A percentile compares a stretch with the other conserved stretches of the same genome.
phyloP scores from a whole-genome alignment of 2,329 filamentous ascomycete species.

The Stemphylium beticola region DNA sequence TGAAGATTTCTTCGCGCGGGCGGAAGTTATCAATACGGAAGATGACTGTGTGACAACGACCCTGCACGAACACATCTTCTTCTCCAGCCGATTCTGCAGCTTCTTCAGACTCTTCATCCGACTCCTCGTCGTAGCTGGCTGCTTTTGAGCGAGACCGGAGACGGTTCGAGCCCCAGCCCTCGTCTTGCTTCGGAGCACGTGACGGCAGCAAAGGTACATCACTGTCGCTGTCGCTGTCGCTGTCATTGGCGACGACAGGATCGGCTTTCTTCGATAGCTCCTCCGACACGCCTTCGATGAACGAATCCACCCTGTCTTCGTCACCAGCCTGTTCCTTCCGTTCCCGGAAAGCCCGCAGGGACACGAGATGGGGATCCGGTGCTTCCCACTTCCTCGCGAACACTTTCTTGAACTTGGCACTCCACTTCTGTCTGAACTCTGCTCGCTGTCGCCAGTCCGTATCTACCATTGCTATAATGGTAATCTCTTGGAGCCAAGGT shows the following conservation, averaged over 20 bases:
- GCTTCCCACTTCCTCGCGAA: conserved; percentile 62
- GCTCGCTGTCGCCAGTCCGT: conserved; percentile 81
- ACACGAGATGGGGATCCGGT: conserved; percentile 53
- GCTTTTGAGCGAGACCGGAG: conserved; percentile 39
- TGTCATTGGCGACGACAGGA: not conserved
- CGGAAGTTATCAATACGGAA: conserved; percentile 79
- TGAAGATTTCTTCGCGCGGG: conserved; percentile 69
- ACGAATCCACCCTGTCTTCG: conserved; percentile 27
- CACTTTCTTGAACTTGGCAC: conserved; percentile 69
- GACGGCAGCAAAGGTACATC: conserved; percentile 33
- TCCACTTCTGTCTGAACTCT: conserved; percentile 79
- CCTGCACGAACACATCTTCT: conserved; percentile 61
- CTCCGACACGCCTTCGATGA: conserved; percentile 29
- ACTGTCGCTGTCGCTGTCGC: conserved; percentile 37
- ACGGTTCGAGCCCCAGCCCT: conserved; percentile 39
- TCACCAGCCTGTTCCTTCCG: conserved; percentile 41
- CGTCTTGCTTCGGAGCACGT: conserved; percentile 26
- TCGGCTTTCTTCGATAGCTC: conserved; percentile 3
- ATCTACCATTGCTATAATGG: conserved; percentile 74
- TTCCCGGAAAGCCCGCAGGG: conserved; percentile 51
- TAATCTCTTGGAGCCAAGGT: conserved; percentile 70
- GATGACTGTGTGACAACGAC: conserved; percentile 72
- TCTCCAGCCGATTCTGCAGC: conserved; percentile 20
- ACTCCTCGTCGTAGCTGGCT: conserved; percentile 39
- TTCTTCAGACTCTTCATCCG: conserved; percentile 33